phyloP scores from a whole-genome alignment of 805 yeast genomes.

The Starmerella asiatica region DNA sequence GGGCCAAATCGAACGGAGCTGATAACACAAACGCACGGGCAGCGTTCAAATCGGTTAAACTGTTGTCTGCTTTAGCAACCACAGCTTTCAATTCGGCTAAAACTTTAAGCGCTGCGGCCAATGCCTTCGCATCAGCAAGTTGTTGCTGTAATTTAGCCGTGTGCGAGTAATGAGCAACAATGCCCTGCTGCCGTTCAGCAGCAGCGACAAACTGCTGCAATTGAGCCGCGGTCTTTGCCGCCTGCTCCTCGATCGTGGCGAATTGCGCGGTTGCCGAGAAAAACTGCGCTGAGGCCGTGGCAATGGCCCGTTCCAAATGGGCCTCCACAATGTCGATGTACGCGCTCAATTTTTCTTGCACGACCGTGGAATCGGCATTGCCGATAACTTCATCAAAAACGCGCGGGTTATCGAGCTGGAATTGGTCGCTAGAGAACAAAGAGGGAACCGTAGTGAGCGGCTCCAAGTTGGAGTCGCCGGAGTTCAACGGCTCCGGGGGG shows the following conservation, averaged over 20 bases:
- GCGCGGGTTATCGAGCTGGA: constrained; percentile 79
- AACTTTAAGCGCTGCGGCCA: constrained; percentile 35
- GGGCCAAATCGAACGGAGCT: constrained; percentile 6
- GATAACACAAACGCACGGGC: background rate
- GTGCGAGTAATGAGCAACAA: constrained; percentile 13
- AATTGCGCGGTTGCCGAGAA: constrained; percentile 74
- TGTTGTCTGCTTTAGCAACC: constrained; percentile 39
- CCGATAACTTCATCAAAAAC: constrained; percentile 63
- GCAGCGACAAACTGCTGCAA: constrained; percentile 34
- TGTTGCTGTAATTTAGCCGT: constrained; percentile 8
- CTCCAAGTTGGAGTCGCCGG: constrained; percentile 2
- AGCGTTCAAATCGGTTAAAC: background rate
- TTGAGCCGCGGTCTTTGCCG: constrained; percentile 24
- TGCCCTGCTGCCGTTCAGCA: constrained; percentile 4
- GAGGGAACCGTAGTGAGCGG: constrained; percentile 42
- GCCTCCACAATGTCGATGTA: constrained; percentile 78
- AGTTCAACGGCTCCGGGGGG: background rate
- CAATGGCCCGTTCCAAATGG: constrained; percentile 66
- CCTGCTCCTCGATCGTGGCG: constrained; percentile 38
- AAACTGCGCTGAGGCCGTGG: constrained; percentile 71
- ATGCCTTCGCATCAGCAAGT: constrained; percentile 32
- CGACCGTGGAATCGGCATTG: constrained; percentile 34
- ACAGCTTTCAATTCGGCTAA: constrained; percentile 36
- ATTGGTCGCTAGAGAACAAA: constrained; percentile 52
- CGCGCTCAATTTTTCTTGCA: constrained; percentile 68